These are phyloP conservation scores for Setaria viridis DNA, from an alignment of 202 grass and related monocot species.

Conservation along the genomic window DNA sequence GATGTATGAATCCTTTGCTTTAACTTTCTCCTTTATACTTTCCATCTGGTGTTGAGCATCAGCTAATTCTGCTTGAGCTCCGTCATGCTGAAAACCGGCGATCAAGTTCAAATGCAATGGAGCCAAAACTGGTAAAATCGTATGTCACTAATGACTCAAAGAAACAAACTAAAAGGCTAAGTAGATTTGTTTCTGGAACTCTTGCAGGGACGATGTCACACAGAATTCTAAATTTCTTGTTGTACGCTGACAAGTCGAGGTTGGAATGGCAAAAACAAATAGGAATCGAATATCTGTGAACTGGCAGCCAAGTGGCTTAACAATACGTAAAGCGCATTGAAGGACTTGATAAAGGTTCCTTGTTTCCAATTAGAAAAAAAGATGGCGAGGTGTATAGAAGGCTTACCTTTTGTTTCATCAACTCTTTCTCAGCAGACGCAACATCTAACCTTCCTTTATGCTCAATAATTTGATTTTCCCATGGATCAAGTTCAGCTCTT, in stretches of 20 bases:
- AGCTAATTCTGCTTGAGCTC: conserved; percentile 64
- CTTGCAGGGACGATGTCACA: conserved; percentile 25
- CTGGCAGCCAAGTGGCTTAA: neutral
- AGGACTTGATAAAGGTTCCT: neutral
- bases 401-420: conserved; percentile 88
- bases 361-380: neutral
- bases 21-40: conserved; percentile 67
- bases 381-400: neutral
- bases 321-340: neutral
- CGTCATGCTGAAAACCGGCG: conserved; percentile 66
- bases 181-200: neutral
- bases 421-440: conserved; percentile 75
- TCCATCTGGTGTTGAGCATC: conserved; percentile 79
- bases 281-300: neutral
- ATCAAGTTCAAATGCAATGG: conserved; percentile 32
- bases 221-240: neutral
- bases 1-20: conserved; percentile 57
- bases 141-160: neutral
- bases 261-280: conserved; percentile 25
- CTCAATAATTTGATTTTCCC: conserved; percentile 95
- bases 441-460: conserved; percentile 95
- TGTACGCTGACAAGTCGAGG: neutral
- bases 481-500: conserved; percentile 88
- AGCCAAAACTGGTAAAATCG: neutral
- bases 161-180: conserved; percentile 40